phyloP scores from a whole-genome alignment of 2,329 filamentous ascomycete genomes.

The Epichloe brachyelytri region DNA sequence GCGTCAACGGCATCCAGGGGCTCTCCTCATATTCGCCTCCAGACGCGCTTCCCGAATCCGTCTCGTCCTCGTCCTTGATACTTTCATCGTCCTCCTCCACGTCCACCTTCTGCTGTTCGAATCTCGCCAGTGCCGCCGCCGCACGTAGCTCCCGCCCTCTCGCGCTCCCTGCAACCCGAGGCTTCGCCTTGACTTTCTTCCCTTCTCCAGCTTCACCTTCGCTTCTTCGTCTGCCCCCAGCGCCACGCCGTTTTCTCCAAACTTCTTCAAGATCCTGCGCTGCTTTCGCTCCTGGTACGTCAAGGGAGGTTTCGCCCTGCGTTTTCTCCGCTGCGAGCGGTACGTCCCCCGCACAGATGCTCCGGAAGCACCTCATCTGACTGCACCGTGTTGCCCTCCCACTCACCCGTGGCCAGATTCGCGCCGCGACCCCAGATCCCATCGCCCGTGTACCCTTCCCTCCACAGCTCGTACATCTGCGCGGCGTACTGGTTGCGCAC shows the following conservation, averaged over 20 bases:
- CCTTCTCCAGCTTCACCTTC: constrained; percentile 54
- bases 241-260: constrained; percentile 55
- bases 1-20: constrained; percentile 41
- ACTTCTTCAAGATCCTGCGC: constrained; percentile 60
- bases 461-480: constrained; percentile 60
- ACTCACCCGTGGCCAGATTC: constrained; percentile 46
- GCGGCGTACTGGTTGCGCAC: constrained; percentile 61
- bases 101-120: constrained; percentile 42
- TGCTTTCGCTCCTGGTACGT: constrained; percentile 64
- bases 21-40: constrained; percentile 31
- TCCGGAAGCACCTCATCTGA: constrained; percentile 48
- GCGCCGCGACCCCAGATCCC: constrained; percentile 71
- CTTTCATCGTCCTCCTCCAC: constrained; percentile 6
- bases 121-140: constrained; percentile 62
- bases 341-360: constrained; percentile 72
- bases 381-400: constrained; percentile 38
- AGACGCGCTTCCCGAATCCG: constrained; percentile 32
- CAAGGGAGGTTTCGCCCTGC: constrained; percentile 37
- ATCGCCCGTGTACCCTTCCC: constrained; percentile 60
- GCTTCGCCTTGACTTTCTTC: constrained; percentile 49
- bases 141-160: constrained; percentile 64
- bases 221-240: constrained; percentile 56
- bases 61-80: constrained; percentile 24
- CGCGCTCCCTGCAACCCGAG: constrained; percentile 61
- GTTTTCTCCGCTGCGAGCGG: constrained; percentile 44